These are phyloP conservation scores for Venturia oleaginea DNA, from an alignment of 2,329 filamentous ascomycete species.

Conservation along the genomic window DNA sequence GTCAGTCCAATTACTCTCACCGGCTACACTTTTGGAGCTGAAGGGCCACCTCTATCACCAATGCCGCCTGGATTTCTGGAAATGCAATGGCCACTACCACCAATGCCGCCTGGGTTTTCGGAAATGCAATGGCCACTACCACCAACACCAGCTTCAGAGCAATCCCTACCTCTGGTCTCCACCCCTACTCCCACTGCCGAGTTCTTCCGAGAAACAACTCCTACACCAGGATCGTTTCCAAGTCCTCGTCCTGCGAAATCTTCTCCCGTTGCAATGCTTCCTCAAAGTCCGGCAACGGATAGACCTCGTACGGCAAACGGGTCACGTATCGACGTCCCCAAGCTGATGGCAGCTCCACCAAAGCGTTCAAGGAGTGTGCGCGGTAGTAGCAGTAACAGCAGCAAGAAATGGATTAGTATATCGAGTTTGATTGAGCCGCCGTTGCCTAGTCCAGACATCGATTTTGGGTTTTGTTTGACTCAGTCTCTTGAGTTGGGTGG, in stretches of 20 bases:
- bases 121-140: conserved; percentile 9
- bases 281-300: neutral
- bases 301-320: neutral
- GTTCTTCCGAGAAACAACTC: neutral
- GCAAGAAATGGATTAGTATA: conserved; percentile 9
- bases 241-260: neutral
- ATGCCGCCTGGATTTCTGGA: conserved; percentile 9
- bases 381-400: neutral
- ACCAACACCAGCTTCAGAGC: neutral
- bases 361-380: neutral
- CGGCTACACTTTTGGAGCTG: neutral
- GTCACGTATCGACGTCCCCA: neutral
- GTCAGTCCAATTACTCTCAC: neutral
- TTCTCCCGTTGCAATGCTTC: neutral
- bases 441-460: conserved; percentile 6
- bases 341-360: conserved; percentile 1
- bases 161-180: neutral
- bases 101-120: conserved; percentile 5
- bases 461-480: conserved; percentile 3
- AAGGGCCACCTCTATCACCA: conserved; percentile 3
- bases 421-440: conserved; percentile 5
- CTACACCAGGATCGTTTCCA: neutral
- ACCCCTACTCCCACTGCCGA: neutral
- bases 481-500: conserved; percentile 3
- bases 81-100: conserved; percentile 7